A percentile compares a stretch with the other conserved stretches of the same genome.
Evolutionary conservation across 257 asterid species (phyloP).

Genomic region (Solanum gracilifrons): DNA sequence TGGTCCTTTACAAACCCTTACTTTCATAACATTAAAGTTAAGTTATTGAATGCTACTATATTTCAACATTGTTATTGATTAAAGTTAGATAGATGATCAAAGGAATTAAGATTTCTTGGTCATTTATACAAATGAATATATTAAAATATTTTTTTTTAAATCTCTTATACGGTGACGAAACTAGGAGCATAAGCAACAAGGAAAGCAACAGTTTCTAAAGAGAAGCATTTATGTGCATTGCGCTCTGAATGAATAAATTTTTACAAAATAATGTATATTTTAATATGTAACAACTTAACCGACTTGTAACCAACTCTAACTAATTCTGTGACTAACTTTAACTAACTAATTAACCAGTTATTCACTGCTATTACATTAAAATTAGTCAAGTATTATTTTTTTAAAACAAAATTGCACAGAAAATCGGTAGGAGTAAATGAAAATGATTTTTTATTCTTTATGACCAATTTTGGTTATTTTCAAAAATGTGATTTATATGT

Average conservation of each 20-base stretch:
- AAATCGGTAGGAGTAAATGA: background rate
- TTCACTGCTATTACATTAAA: background rate
- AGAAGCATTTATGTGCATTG: background rate
- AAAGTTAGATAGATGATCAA: background rate
- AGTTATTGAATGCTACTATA: no score
- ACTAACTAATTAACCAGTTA: no score
- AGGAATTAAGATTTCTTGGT: background rate
- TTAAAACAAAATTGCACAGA: background rate
- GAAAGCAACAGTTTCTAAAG: background rate
- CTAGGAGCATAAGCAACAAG: background rate
- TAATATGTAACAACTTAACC: no score
- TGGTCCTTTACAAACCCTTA: no score
- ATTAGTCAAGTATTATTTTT: background rate
- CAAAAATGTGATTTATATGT: background rate
- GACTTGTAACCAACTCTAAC: no score
- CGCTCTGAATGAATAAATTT: no score
- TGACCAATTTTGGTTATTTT: background rate
- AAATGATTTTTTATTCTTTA: background rate
- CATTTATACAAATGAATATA: background rate
- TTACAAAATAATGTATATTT: background rate
- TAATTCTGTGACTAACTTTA: no score
- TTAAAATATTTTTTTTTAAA: no score
- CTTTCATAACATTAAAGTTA: no score
- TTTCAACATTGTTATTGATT: no score
- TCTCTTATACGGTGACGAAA: background rate